Percentiles rank a stretch among this genome's conserved stretches.
These are phyloP conservation scores for Podochytrium sp. DNA, from an alignment of 192 early-diverging fungal species.

Conservation along the genomic window DNA sequence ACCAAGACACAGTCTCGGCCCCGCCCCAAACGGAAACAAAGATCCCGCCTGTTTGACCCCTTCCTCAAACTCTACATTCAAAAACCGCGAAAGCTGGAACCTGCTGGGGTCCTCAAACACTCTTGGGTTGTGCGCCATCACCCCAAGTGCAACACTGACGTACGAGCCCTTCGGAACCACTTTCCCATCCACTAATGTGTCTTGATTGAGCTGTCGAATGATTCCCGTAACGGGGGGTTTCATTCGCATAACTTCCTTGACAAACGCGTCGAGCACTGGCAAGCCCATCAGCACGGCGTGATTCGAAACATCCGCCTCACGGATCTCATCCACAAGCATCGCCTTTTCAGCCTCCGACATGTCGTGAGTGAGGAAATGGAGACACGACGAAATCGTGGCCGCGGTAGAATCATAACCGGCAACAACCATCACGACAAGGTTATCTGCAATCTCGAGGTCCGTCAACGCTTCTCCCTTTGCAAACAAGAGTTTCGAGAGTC, in stretches of 20 bases:
- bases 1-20: constrained; percentile 29
- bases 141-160: constrained; percentile 48
- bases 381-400: background rate
- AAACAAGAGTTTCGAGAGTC: background rate
- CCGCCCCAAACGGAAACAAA: too few species aligned
- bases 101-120: constrained; percentile 44
- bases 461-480: constrained; percentile 7
- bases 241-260: constrained; percentile 28
- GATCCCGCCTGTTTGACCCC: too few species aligned
- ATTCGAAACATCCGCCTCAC: too few species aligned
- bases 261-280: constrained; percentile 47
- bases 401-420: constrained; percentile 23
- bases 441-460: constrained; percentile 10
- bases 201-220: too few species aligned
- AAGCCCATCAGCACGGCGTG: too few species aligned
- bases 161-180: constrained; percentile 51
- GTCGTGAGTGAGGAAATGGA: constrained; percentile 13
- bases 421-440: constrained; percentile 10
- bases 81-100: background rate
- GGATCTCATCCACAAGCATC: constrained; percentile 8
- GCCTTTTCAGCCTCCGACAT: background rate
- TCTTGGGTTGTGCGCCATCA: constrained; percentile 50
- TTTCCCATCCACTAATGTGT: too few species aligned
- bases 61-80: background rate
- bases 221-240: too few species aligned